These are phyloP conservation scores for Silybum marianum DNA, from an alignment of 129 eudicot genomes.

Conservation along the genomic window DNA sequence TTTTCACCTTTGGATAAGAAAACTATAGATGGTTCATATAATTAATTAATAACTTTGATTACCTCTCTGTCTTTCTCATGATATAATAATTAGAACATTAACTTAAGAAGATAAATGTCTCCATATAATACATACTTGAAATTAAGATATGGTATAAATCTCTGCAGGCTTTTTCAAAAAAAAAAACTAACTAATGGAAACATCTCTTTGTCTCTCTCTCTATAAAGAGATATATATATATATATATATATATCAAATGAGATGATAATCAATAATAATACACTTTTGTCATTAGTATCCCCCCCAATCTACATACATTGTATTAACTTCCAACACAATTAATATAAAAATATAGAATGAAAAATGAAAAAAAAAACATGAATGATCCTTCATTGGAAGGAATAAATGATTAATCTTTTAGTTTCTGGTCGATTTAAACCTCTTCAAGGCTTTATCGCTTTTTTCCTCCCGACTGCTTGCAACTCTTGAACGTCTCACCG, in stretches of 20 bases:
- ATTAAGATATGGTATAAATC: neutral
- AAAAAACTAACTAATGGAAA: slow-evolving; percentile 26
- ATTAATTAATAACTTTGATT: too few relatives aligned
- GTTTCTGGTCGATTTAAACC: slow-evolving; percentile 66
- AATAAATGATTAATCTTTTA: slow-evolving; percentile 24
- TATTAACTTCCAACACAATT: slow-evolving; percentile 18
- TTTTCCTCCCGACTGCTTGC: slow-evolving; percentile 51
- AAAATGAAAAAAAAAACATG: neutral
- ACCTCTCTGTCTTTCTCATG: too few relatives aligned
- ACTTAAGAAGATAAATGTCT: too few relatives aligned
- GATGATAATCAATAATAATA: slow-evolving; percentile 28
- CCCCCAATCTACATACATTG: slow-evolving; percentile 31
- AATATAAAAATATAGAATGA: neutral
- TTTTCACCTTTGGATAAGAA: too few relatives aligned
- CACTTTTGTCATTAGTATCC: slow-evolving; percentile 25
- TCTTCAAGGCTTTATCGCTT: slow-evolving; percentile 56
- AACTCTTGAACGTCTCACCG: slow-evolving; percentile 41
- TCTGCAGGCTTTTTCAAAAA: slow-evolving; percentile 17
- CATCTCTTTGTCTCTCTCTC: neutral
- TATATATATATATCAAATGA: neutral
- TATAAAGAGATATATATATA: too few relatives aligned
- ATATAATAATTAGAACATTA: too few relatives aligned
- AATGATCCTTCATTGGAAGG: slow-evolving; percentile 9
- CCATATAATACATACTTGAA: neutral
- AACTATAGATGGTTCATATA: too few relatives aligned